Percentiles rank a stretch among this genome's conserved stretches.
Evolutionary conservation across 495 filamentous ascomycete species (phyloP).

Genomic region (Neurospora sublineolata): DNA sequence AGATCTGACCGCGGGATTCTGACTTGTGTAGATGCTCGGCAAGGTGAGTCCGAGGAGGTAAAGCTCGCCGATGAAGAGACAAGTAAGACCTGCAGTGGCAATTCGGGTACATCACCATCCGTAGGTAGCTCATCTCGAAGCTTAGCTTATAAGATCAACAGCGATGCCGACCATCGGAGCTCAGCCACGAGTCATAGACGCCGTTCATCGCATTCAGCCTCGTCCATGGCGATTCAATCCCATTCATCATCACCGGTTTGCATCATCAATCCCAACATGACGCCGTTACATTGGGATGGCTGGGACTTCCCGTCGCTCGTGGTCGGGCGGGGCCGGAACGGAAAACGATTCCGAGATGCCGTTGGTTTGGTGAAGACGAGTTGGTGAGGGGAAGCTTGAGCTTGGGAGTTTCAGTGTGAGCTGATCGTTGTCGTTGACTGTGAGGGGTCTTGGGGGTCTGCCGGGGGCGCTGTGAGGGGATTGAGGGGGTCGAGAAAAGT

Average conservation of each 20-base stretch:
- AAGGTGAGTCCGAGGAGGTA: background rate
- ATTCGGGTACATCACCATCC: background rate
- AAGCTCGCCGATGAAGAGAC: background rate
- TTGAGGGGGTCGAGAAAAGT: background rate
- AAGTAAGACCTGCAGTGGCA: background rate
- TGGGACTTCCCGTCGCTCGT: no score
- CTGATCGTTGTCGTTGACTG: background rate
- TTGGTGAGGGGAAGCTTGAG: background rate
- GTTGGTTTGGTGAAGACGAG: background rate
- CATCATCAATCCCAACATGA: background rate
- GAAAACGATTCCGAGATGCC: background rate
- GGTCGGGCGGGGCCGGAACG: background rate
- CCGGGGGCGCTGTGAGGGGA: background rate
- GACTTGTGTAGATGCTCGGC: background rate
- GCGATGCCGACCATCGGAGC: background rate
- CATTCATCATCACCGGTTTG: background rate
- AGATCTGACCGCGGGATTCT: background rate
- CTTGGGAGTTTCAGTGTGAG: background rate
- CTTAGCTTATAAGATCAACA: background rate
- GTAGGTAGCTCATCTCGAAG: background rate
- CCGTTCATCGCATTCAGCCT: background rate
- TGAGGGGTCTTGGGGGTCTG: background rate
- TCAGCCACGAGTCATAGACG: background rate
- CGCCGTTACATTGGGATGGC: background rate
- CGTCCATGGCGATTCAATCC: background rate